Evolutionary conservation across 768 basidiomycete species (phyloP).

Genomic region (Saitozyma podzolica): DNA sequence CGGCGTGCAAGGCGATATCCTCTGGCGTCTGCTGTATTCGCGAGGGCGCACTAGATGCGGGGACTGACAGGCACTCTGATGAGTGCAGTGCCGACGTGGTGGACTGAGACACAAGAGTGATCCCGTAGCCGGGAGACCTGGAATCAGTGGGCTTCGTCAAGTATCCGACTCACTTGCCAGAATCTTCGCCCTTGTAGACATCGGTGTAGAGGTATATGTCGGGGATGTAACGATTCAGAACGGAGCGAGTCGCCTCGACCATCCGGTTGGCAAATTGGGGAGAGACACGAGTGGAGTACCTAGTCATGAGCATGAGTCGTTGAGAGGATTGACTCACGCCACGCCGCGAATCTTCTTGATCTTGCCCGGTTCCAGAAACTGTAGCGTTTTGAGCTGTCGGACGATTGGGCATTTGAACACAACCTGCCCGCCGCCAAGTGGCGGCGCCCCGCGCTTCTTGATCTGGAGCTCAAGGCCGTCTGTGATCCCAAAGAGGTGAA

Average conservation of each 20-base stretch:
- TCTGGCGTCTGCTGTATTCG: constrained; percentile 68
- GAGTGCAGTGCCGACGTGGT: constrained; percentile 87
- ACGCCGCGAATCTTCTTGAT: constrained; percentile 94
- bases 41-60: constrained; percentile 8
- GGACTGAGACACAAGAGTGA: constrained; percentile 85
- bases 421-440: constrained; percentile 87
- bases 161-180: constrained; percentile 73
- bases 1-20: constrained; percentile 81
- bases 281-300: constrained; percentile 92
- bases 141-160: background rate
- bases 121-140: constrained; percentile 93
- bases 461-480: constrained; percentile 92
- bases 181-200: constrained; percentile 95
- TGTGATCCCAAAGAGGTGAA: constrained; percentile 84
- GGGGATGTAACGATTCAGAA: constrained; percentile 93
- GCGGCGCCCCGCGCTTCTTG: constrained; percentile 88
- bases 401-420: constrained; percentile 91
- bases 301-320: constrained; percentile 46
- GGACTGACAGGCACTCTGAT: constrained; percentile 78
- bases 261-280: constrained; percentile 97
- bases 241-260: constrained; percentile 89
- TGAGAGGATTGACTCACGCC: constrained; percentile 63
- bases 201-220: constrained; percentile 98
- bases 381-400: constrained; percentile 84
- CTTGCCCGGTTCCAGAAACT: constrained; percentile 87